Evolutionary conservation across 176 grass and related monocot genomes (phyloP), one percentile per base, ranked within the genome.

Genomic region (Aegilops longissima): DNA sequence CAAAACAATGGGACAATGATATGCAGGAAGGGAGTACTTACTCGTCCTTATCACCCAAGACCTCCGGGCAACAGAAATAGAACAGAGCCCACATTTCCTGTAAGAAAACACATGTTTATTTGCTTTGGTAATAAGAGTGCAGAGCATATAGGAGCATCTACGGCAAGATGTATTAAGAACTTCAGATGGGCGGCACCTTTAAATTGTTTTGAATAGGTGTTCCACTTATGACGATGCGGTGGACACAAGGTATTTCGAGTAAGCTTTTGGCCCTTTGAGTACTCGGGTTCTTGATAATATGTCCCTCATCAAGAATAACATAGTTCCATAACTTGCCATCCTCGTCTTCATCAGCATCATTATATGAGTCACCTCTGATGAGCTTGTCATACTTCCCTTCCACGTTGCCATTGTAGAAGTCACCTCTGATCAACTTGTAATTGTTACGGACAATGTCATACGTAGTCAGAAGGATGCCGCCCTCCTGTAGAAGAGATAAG

Each of bases 41-140:
- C 97, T 82, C 77, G 39, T 94, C 88, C 81, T 96, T 96, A 76
- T 96, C 94, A 77, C 97, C 97, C 88, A 98, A 86, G 77, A 98
- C 73, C 79, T 98, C 87, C 6, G 93, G 88, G 70, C 93, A 98
- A 83, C 93, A 98, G 73, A 98, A 98, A 88, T 91, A 85, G 86
- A 98, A 98, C 11, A 98, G 72, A 79, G 93, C 92, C 97, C 97
- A 98, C 61, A 98, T 90, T 94, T 98, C 97, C 97, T 98, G 88
- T 27, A 85, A 86, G 35, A 85, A 85, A 51, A 61, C 54, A 86
- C 74, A 78, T 72, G 10, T 73, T 83, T 71, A 79, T 31, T 84
- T 70, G 47, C 24, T 80, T 29, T 66, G 18, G 49, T 82, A 29
- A 67, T n/a, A 85, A 84, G 70, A 56, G 10, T 25, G 17, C 36